These are phyloP conservation scores for Tetrahymena elliotti DNA, from an alignment of 73 alveolate species.

Conservation along the genomic window DNA sequence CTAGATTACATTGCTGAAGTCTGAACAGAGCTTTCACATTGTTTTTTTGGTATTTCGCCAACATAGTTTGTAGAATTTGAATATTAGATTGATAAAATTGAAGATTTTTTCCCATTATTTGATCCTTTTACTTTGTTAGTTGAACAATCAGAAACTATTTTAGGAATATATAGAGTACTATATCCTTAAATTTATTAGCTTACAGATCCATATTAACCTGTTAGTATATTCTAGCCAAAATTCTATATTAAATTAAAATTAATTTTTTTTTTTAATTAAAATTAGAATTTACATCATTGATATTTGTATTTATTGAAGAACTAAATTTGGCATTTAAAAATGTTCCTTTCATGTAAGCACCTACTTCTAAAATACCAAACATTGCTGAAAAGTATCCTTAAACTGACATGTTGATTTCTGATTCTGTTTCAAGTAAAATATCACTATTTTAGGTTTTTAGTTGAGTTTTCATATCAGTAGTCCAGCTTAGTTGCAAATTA, in stretches of 20 bases:
- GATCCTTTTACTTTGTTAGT: neutral
- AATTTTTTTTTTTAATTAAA: neutral
- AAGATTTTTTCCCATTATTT: neutral
- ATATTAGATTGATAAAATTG: neutral
- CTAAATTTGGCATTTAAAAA: neutral
- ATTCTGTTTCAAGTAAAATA: neutral
- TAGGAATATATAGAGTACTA: neutral
- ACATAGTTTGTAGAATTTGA: neutral
- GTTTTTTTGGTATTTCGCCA: neutral
- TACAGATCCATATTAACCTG: neutral
- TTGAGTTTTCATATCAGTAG: neutral
- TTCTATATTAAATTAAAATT: neutral
- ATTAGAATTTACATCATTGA: neutral
- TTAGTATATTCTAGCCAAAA: neutral
- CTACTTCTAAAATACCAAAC: neutral
- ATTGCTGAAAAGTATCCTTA: neutral
- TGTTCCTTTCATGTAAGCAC: neutral
- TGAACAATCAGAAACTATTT: neutral
- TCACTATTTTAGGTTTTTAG: neutral
- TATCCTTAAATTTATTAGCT: neutral
- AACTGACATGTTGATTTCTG: neutral
- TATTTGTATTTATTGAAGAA: neutral
- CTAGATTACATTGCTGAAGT: neutral
- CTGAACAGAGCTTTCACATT: neutral
- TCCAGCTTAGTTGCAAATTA: neutral